These are phyloP conservation scores for Stropharia rugosoannulata DNA, from an alignment of 768 basidiomycete genomes.

Conservation along the genomic window DNA sequence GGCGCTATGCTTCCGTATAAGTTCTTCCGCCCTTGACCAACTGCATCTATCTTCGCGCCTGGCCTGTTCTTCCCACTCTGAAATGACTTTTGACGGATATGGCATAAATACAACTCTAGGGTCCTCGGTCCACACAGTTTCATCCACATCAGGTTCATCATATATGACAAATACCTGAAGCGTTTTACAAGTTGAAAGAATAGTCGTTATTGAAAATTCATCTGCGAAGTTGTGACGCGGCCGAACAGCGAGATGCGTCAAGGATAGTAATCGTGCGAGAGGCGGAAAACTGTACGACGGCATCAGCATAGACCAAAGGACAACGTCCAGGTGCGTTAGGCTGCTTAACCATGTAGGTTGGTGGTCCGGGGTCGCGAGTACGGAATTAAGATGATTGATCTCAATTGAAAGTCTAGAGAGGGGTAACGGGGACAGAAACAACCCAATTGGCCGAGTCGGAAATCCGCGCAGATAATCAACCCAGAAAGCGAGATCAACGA, in stretches of 20 bases:
- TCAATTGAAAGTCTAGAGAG: constrained; percentile 36
- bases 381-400: constrained; percentile 24
- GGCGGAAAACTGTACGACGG: constrained; percentile 23
- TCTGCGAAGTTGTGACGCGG: constrained; percentile 21
- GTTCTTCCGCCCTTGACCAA: constrained; percentile 33
- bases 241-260: constrained; percentile 33
- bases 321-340: constrained; percentile 37
- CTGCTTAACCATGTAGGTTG: constrained; percentile 23
- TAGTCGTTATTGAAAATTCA: constrained; percentile 20
- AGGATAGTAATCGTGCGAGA: constrained; percentile 23
- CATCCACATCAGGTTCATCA: constrained; percentile 25
- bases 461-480: constrained; percentile 27
- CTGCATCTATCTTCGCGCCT: constrained; percentile 21
- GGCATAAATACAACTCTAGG: constrained; percentile 30
- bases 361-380: constrained; percentile 14
- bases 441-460: constrained; percentile 16
- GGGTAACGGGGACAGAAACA: constrained; percentile 25
- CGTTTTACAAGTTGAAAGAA: constrained; percentile 24
- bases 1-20: constrained; percentile 19
- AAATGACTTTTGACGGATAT: constrained; percentile 27
- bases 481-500: constrained; percentile 38
- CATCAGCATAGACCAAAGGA: constrained; percentile 30
- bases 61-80: constrained; percentile 34
- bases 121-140: constrained; percentile 20
- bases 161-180: constrained; percentile 29